phyloP scores from a whole-genome alignment of 164 flowering plant genomes.

The Brasenia schreberi region DNA sequence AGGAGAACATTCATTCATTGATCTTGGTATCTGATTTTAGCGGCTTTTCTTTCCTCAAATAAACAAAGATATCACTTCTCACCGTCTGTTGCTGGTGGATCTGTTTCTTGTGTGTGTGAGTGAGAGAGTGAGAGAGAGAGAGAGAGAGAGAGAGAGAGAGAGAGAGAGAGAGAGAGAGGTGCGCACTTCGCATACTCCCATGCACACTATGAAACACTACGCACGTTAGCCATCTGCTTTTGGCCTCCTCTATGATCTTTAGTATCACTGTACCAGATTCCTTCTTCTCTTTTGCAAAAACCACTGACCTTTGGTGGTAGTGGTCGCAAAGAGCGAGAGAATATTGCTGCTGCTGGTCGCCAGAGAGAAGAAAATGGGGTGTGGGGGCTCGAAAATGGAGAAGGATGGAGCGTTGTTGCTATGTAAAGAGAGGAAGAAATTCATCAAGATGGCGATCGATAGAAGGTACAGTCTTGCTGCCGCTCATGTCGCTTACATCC shows the following conservation, averaged over 20 bases:
- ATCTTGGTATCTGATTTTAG: no score
- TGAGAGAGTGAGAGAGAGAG: constrained; percentile 1
- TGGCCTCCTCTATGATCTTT: not conserved
- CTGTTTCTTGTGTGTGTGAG: not conserved
- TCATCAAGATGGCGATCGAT: constrained; percentile 75
- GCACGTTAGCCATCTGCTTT: not conserved
- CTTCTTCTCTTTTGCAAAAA: not conserved
- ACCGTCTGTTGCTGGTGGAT: not conserved
- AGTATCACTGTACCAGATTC: not conserved
- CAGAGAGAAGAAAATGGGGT: constrained; percentile 36
- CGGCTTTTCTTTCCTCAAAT: no score
- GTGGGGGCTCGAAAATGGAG: constrained; percentile 46
- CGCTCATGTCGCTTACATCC: constrained; percentile 62
- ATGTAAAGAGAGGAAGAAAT: constrained; percentile 58
- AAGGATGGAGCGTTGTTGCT: constrained; percentile 54
- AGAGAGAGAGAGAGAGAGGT: not conserved
- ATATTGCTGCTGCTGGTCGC: not conserved
- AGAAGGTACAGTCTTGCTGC: constrained; percentile 75
- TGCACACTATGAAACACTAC: not conserved
- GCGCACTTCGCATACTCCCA: not conserved
- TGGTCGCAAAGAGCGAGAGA: not conserved
- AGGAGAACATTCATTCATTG: no score
- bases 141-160: not conserved
- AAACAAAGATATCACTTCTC: no score
- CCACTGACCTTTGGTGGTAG: not conserved